Percentiles rank a stretch among this genome's conserved stretches.
These are phyloP conservation scores for Galeopsis tetrahit DNA, from an alignment of 257 asterid species.

Conservation along the genomic window DNA sequence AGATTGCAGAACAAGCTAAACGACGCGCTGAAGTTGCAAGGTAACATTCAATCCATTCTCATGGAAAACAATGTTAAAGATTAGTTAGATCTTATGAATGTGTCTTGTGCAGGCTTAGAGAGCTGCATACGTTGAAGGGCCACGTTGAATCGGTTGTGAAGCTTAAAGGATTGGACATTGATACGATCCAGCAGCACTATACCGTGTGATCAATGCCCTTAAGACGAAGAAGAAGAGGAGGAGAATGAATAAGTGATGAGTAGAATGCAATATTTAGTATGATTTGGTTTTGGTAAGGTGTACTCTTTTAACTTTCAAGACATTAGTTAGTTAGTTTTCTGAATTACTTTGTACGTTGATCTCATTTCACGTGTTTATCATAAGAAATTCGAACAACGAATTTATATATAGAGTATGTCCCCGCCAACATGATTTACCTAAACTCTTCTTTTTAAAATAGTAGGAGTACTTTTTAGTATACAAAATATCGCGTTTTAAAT, in stretches of 20 bases:
- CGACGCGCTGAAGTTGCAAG: conserved; percentile 93
- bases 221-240: background rate
- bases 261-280: conserved; percentile 26
- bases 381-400: background rate
- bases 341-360: conserved; percentile 18
- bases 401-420: background rate
- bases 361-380: background rate
- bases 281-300: background rate
- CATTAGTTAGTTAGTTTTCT: background rate
- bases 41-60: conserved; percentile 38
- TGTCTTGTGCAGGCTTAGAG: conserved; percentile 61
- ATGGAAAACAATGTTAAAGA: background rate
- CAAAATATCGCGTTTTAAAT: too few relatives aligned
- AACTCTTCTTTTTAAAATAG: too few relatives aligned
- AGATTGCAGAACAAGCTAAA: conserved; percentile 95
- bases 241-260: conserved; percentile 15
- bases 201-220: conserved; percentile 55
- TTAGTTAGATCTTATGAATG: background rate
- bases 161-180: conserved; percentile 91
- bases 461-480: too few relatives aligned
- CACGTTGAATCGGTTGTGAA: conserved; percentile 96
- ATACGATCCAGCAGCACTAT: conserved; percentile 88
- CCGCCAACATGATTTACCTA: too few relatives aligned
- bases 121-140: conserved; percentile 89
- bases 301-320: conserved; percentile 23